These are phyloP conservation scores for Trichoderma sp. DNA, from an alignment of 2,329 filamentous ascomycete species.

Conservation along the genomic window DNA sequence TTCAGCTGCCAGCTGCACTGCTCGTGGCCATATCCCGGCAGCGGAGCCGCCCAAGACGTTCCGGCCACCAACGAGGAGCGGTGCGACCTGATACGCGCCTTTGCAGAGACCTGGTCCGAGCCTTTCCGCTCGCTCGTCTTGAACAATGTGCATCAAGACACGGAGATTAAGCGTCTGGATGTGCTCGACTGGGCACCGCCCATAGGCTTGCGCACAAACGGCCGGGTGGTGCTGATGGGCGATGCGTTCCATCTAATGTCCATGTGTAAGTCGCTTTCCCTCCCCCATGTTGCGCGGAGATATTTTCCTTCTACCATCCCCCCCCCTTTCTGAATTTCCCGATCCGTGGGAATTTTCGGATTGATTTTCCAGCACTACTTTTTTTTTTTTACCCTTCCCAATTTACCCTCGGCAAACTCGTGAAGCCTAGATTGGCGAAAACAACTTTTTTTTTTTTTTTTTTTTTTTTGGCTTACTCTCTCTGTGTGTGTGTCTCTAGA, in stretches of 20 bases:
- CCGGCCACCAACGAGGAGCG: conserved; percentile 40
- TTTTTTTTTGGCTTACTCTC: too few species aligned
- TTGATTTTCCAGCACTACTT: background rate
- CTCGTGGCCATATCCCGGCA: conserved; percentile 47
- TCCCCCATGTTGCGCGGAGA: background rate
- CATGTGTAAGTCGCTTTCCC: conserved; percentile 49
- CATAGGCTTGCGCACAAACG: conserved; percentile 34
- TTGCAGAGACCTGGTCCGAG: conserved; percentile 47
- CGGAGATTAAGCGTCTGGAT: conserved; percentile 44
- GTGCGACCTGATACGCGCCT: conserved; percentile 40
- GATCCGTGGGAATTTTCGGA: background rate
- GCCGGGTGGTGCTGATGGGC: conserved; percentile 47
- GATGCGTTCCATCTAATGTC: conserved; percentile 58
- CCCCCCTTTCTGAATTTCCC: background rate
- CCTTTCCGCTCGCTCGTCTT: conserved; percentile 44
- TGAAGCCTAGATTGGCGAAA: background rate
- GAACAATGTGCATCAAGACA: conserved; percentile 38
- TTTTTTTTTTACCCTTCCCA: background rate
- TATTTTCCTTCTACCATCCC: background rate
- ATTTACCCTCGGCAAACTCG: background rate
- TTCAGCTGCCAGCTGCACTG: conserved; percentile 49
- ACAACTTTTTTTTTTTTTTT: too few species aligned
- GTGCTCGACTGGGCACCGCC: conserved; percentile 48
- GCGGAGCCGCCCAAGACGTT: conserved; percentile 35
- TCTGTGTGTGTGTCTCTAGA: conserved; percentile 42